These are phyloP conservation scores for Chrysosporium keratinophilum DNA, from an alignment of 2,329 filamentous ascomycete genomes.

Conservation along the genomic window DNA sequence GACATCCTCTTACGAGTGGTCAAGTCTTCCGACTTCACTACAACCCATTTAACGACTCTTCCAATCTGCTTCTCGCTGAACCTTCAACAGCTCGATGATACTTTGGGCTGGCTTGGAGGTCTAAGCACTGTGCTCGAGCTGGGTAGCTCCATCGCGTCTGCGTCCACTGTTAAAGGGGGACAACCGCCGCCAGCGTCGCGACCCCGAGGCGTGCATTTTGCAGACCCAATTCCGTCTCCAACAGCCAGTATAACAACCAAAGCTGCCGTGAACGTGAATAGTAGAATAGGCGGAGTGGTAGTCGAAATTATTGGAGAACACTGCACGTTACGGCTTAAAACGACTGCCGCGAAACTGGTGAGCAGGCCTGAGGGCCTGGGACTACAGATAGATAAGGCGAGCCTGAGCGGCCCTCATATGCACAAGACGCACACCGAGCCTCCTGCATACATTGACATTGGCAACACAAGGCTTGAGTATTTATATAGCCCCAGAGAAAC, in stretches of 20 bases:
- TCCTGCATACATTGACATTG: slow-evolving; percentile 53
- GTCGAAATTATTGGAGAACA: slow-evolving; percentile 67
- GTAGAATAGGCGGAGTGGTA: slow-evolving; percentile 65
- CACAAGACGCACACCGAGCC: slow-evolving; percentile 38
- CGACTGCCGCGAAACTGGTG: slow-evolving; percentile 71
- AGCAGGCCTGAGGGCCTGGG: slow-evolving; percentile 63
- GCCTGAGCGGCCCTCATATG: slow-evolving; percentile 59
- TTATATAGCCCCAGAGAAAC: slow-evolving; percentile 60
- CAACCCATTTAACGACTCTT: slow-evolving; percentile 59
- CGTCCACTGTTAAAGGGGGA: slow-evolving; percentile 43
- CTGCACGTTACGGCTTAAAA: slow-evolving; percentile 63
- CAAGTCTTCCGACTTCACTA: slow-evolving; percentile 25
- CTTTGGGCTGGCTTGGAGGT: slow-evolving; percentile 79
- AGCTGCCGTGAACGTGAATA: slow-evolving; percentile 53
- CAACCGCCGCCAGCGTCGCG: slow-evolving; percentile 25
- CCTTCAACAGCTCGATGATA: slow-evolving; percentile 71
- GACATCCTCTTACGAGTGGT: slow-evolving; percentile 33
- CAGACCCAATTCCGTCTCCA: slow-evolving; percentile 30
- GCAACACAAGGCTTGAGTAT: slow-evolving; percentile 61
- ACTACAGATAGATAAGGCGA: slow-evolving; percentile 64
- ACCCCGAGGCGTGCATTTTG: slow-evolving; percentile 48
- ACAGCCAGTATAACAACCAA: not conserved
- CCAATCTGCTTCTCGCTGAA: slow-evolving; percentile 69
- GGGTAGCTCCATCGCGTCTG: slow-evolving; percentile 71
- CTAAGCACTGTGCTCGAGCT: slow-evolving; percentile 84